These are phyloP conservation scores for Nicotiana noctiflora DNA, from an alignment of 257 asterid genomes.

Conservation along the genomic window DNA sequence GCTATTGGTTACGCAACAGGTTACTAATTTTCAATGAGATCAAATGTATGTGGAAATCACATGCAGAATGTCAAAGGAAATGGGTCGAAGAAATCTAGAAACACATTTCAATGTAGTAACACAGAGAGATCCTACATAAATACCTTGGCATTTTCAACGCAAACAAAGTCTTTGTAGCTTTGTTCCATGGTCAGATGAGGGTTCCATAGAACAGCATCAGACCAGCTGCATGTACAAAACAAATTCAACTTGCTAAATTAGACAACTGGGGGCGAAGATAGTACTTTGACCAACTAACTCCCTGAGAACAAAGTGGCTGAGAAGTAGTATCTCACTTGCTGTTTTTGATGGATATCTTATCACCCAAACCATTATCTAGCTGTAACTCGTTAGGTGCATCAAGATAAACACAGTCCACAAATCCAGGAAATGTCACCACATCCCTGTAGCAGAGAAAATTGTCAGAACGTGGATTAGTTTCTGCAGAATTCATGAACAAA, in stretches of 20 bases:
- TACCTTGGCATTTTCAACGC: constrained; percentile 98
- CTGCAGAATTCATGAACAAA: background rate
- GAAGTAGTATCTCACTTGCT: constrained; percentile 49
- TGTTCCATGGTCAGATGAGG: constrained; percentile 86
- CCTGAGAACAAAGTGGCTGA: background rate
- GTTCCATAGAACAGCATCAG: constrained; percentile 94
- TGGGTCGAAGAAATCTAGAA: background rate
- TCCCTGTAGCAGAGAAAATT: constrained; percentile 46
- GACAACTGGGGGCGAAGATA: background rate
- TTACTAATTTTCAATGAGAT: background rate
- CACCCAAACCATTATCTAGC: constrained; percentile 82
- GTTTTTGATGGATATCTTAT: constrained; percentile 63
- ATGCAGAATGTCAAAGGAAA: background rate
- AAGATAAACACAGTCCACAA: constrained; percentile 90
- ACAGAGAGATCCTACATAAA: background rate
- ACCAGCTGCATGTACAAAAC: constrained; percentile 51
- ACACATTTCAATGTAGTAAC: background rate
- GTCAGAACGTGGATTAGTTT: constrained; percentile 7
- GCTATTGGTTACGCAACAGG: background rate
- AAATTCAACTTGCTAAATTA: background rate
- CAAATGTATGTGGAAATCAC: constrained; percentile 3
- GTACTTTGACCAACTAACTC: background rate
- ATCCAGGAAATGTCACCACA: constrained; percentile 81
- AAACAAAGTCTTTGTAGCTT: constrained; percentile 86
- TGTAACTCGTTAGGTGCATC: constrained; percentile 72